Conservation (phyloP, 441 rosid genomes). For the Gossypium lobatum region DNA sequence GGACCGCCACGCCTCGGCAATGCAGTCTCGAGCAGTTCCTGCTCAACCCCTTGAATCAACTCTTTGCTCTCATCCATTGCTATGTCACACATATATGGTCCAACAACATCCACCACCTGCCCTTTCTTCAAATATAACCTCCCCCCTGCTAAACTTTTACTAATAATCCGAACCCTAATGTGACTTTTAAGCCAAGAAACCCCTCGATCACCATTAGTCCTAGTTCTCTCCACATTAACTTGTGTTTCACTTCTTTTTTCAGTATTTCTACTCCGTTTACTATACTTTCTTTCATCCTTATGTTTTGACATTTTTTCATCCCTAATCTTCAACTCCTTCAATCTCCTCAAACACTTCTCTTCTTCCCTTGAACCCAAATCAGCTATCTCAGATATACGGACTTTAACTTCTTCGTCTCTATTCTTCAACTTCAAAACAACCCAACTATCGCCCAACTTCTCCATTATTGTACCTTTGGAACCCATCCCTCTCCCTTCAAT, state of each 20-base stretch:
- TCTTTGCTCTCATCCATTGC: conserved; percentile 63
- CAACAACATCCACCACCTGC: conserved; percentile 59
- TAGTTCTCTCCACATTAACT: conserved; percentile 12
- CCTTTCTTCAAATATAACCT: conserved; percentile 72
- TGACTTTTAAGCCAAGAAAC: conserved; percentile 64
- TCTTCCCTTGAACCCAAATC: conserved; percentile 66
- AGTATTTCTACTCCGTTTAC: conserved; percentile 26
- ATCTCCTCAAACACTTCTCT: conserved; percentile 50
- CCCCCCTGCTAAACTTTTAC: conserved; percentile 64
- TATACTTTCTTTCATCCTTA: conserved; percentile 16
- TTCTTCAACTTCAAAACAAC: conserved; percentile 44
- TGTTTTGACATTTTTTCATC: conserved; percentile 4
- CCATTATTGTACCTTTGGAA: conserved; percentile 44
- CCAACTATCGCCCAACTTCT: conserved; percentile 20
- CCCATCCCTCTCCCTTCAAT: conserved; percentile 53
- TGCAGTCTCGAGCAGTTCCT: conserved; percentile 73
- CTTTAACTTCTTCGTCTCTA: conserved; percentile 34
- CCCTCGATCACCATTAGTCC: conserved; percentile 16
- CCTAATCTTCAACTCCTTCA: conserved; percentile 33
- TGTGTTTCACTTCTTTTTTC: conserved; percentile 19
- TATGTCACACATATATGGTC: conserved; percentile 58
- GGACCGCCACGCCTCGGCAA: conserved; percentile 60
- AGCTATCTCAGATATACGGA: conserved; percentile 42
- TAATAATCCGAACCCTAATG: conserved; percentile 60
- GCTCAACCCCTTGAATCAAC: conserved; percentile 64